phyloP scores from a whole-genome alignment of 768 basidiomycete species.

The Punctularia strigosozonata region DNA sequence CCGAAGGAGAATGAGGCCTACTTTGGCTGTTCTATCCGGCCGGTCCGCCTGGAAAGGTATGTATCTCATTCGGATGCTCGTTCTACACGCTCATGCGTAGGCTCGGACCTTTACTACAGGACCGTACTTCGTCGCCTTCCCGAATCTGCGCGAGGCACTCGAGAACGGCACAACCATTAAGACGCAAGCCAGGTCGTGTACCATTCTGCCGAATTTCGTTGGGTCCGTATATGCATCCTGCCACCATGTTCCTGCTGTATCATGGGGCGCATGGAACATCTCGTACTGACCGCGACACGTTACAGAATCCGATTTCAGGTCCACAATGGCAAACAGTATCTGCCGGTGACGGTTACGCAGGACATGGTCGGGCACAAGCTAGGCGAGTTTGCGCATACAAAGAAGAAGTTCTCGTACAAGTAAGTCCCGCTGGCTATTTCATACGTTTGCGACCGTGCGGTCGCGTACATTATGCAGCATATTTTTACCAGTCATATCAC shows the following conservation, averaged over 20 bases:
- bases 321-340: slow-evolving; percentile 87
- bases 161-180: slow-evolving; percentile 76
- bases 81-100: neutral
- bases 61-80: slow-evolving; percentile 4
- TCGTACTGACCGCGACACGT: neutral
- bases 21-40: slow-evolving; percentile 45
- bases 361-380: slow-evolving; percentile 99
- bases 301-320: slow-evolving; percentile 83
- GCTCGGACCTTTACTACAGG: slow-evolving; percentile 32
- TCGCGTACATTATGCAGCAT: too few species aligned
- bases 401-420: slow-evolving; percentile 81
- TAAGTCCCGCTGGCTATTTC: too few species aligned
- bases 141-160: slow-evolving; percentile 72
- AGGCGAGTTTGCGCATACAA: slow-evolving; percentile 88
- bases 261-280: neutral
- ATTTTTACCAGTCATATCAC: too few species aligned
- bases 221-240: slow-evolving; percentile 43
- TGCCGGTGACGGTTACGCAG: slow-evolving; percentile 79
- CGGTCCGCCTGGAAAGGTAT: slow-evolving; percentile 83
- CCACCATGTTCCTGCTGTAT: neutral
- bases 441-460: too few species aligned
- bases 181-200: slow-evolving; percentile 82
- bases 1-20: slow-evolving; percentile 45
- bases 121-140: slow-evolving; percentile 91
- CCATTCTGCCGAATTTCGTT: slow-evolving; percentile 91